These are phyloP conservation scores for Quercus engelmannii DNA, from an alignment of 306 rosid species.

Conservation along the genomic window DNA sequence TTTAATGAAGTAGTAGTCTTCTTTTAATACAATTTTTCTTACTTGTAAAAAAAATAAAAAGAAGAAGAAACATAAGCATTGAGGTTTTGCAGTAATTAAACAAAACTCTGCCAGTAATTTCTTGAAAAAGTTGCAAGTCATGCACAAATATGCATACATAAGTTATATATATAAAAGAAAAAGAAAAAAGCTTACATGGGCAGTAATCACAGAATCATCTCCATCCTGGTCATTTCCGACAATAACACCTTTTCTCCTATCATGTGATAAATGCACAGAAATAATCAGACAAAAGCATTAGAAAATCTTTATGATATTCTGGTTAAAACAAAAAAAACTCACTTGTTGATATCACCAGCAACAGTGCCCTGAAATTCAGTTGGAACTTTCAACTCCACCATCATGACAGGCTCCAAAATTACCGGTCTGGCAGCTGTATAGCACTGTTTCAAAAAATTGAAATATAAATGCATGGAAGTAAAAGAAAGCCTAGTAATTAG, in stretches of 20 bases:
- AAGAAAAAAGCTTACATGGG: conserved; percentile 50
- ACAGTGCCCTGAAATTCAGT: conserved; percentile 97
- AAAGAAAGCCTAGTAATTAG: neutral
- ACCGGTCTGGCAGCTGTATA: conserved; percentile 81
- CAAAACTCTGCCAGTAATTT: neutral
- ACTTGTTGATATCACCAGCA: conserved; percentile 96
- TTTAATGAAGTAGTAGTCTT: too few relatives aligned
- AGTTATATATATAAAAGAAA: too few relatives aligned
- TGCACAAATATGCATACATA: too few relatives aligned
- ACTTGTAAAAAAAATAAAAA: neutral
- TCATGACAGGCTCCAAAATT: conserved; percentile 96
- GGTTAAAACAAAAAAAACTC: conserved; percentile 27
- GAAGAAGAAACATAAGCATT: neutral
- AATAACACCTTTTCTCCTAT: conserved; percentile 89
- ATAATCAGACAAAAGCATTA: conserved; percentile 16
- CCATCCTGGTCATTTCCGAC: conserved; percentile 99
- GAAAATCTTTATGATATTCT: conserved; percentile 3
- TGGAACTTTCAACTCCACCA: conserved; percentile 94
- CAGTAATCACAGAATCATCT: conserved; percentile 88
- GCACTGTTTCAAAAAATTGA: conserved; percentile 52
- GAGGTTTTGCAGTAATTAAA: neutral
- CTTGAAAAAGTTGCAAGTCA: too few relatives aligned
- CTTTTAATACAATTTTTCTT: too few relatives aligned
- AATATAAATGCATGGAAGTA: conserved; percentile 1
- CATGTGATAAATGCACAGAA: conserved; percentile 5